Conservation (phyloP, 441 rosid genomes). For the Populus hybrid region DNA sequence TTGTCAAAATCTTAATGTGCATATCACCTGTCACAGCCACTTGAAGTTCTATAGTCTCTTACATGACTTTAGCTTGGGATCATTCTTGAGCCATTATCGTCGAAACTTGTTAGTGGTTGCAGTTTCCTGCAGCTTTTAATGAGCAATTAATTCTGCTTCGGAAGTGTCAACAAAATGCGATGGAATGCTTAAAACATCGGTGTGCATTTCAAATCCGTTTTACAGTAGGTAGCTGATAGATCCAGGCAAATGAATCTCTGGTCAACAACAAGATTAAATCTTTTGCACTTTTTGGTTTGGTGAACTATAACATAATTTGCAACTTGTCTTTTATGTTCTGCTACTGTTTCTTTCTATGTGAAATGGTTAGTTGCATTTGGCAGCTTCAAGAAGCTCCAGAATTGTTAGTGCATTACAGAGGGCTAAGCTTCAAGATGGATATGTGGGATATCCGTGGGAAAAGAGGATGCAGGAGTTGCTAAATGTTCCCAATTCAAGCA, state of each 20-base stretch:
- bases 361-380: conserved; percentile 7
- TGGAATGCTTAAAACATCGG: not conserved
- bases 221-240: not conserved
- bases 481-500: conserved; percentile 70
- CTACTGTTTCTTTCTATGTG: not conserved
- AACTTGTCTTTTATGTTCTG: not conserved
- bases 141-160: not conserved
- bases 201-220: not conserved
- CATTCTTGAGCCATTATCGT: not conserved
- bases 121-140: not conserved
- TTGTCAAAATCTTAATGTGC: not conserved
- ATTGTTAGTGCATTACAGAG: conserved; percentile 65
- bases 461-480: conserved; percentile 64
- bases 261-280: not conserved
- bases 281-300: not conserved
- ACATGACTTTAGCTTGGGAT: not conserved
- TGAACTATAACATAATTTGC: not conserved
- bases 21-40: not conserved
- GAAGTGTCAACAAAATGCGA: not conserved
- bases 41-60: not conserved
- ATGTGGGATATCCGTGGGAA: conserved; percentile 85
- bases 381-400: conserved; percentile 79
- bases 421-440: conserved; percentile 85
- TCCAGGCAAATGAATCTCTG: not conserved
- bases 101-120: not conserved